These are phyloP conservation scores for Ogataea trehalophila DNA, from an alignment of 805 yeast species.

Conservation along the genomic window DNA sequence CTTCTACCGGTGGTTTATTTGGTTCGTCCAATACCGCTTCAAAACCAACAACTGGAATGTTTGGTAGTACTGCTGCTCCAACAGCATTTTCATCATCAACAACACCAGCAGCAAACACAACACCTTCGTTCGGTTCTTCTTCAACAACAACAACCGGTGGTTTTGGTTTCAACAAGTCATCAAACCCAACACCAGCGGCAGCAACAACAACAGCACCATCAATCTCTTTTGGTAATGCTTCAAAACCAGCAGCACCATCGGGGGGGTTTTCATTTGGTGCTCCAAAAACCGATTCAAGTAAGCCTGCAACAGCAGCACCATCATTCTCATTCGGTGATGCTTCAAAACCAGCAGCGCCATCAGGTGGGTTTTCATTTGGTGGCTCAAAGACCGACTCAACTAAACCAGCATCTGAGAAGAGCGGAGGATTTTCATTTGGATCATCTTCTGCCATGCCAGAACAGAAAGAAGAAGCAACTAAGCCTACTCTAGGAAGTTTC, in stretches of 20 bases:
- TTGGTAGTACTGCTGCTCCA: too few relatives aligned
- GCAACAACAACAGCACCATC: too few relatives aligned
- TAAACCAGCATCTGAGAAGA: slow-evolving; percentile 7
- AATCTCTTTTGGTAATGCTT: neutral
- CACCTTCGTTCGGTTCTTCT: neutral
- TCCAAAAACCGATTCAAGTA: neutral
- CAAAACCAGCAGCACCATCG: neutral
- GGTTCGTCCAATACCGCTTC: too few relatives aligned
- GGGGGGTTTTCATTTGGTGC: slow-evolving; percentile 5
- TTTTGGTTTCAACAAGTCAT: too few relatives aligned
- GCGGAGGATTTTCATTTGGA: neutral
- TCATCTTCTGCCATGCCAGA: too few relatives aligned
- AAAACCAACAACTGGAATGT: too few relatives aligned
- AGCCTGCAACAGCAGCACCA: neutral
- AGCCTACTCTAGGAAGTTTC: too few relatives aligned
- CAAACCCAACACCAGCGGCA: neutral
- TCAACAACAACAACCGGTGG: neutral
- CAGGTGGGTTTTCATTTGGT: neutral
- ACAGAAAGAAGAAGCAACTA: too few relatives aligned
- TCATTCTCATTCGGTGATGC: neutral
- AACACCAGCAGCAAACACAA: neutral
- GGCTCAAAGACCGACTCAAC: neutral
- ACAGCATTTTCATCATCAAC: too few relatives aligned
- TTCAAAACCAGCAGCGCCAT: neutral
- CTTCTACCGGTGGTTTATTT: too few relatives aligned